Base-by-base conservation (phyloP, 2,329 filamentous ascomycete genomes). In the Harringtonia lauricola region DNA sequence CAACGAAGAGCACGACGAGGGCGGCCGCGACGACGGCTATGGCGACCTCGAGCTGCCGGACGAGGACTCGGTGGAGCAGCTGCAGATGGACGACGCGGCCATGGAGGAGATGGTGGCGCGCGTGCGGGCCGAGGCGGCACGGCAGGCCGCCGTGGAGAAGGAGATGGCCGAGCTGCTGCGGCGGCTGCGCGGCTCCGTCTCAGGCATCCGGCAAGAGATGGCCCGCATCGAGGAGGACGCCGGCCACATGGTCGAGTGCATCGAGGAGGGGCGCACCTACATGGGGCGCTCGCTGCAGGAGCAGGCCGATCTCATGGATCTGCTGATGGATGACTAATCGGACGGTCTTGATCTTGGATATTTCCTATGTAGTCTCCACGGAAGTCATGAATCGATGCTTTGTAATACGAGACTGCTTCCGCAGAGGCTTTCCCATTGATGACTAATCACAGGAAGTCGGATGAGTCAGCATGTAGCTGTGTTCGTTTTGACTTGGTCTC, bases 21-120 rank as follows among this genome's bases (percentile, higher is more conserved):
- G n/a, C n/a, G 34, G 3, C 12, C 14, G 7, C 34, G 9, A 26
- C 24, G 4, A 19, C 9, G 1, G 30, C n/a, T 14, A 14, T 37
- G 10, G 12, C 24, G 18, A 29, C 14, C n/a, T 45, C 6, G 29
- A 42, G 21, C 39, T 22, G 6, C 39, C 18, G n/a, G 41, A 41
- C 1, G 43, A 71, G 77, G 48, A 79, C 34, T 41, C 39, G 2
- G 36, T 48, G 54, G 68, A 76, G 38, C 54, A 87, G 45, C 72
- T 51, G 21, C 36, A 47, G 41, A 18, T 26, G 17, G 37, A 39
- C 31, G 47, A 78, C 52, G 70, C 73, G 0, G 85, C 89, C 57
- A 58, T 89, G 47, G 72, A 74, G 39, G 79, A 78, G 6, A 59
- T 88, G 49, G 81, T 87, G 59, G 71, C 67, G 37, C 81, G 81